Base-by-base conservation (phyloP, 2,329 filamentous ascomycete genomes). In the Xylaria sp. region DNA sequence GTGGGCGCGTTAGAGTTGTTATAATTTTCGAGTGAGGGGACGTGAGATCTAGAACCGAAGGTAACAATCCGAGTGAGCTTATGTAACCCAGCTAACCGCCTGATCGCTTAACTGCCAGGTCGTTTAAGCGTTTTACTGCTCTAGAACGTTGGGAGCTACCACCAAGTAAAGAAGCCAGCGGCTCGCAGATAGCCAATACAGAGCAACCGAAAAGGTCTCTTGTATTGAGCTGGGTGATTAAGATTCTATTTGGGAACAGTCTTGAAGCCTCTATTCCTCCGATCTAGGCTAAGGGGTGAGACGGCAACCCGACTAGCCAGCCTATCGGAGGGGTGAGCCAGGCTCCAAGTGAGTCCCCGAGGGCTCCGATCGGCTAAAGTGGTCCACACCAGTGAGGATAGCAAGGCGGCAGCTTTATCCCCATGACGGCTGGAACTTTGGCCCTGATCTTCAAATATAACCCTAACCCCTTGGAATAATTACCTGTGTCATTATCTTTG, bases 101-200 rank as follows among this genome's bases (percentile, higher is more conserved):
- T 60, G 44, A 60, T 51, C 23, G 51, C 21, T 21, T 49, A 17
- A 49, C 11, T 17, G 4, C 25, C 3, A 17, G 15, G 40, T 41
- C 29, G 13, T 54, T 54, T 53, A 54, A 13, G 33, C 48, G 33
- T 48, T 54, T 54, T 40, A 27, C 41, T 41, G 47, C 19, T 4
- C 23, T 10, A 40, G 19, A 38, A 37, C 29, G 21, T 9, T 46
- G 27, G 2, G 21, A 37, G 29, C 17, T 54, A 7, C n/a, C 23
- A 41, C 29, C 31, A 11, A 7, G 15, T 58, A 21, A 40, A 46
- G 40, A 40, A 56, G 33, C 33, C 3, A 13, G 23, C 37, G 21
- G 62, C 69, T 38, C 33, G 66, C 52, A 68, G 70, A 43, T 64
- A 73, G 57, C 60, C 72, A 17, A 29, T 13, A 11, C n/a, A 37